These are phyloP conservation scores for Basidiobolus meristosporus DNA, from an alignment of 371 early-diverging fungal genomes.

Conservation along the genomic window DNA sequence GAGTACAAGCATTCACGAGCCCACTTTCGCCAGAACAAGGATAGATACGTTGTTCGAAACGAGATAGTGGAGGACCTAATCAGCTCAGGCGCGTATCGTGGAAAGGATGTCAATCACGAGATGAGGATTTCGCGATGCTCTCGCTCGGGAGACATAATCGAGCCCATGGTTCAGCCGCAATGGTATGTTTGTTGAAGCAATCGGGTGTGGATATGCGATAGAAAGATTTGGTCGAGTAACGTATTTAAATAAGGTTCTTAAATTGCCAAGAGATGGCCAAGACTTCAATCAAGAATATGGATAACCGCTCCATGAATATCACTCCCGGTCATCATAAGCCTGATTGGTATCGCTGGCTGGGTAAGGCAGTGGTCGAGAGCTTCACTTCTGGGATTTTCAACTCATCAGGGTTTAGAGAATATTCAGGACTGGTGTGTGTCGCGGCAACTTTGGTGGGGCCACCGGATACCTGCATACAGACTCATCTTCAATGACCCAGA, in stretches of 20 bases:
- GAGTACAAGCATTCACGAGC: no score
- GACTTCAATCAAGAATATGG: constrained; percentile 46
- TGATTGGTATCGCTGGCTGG: constrained; percentile 93
- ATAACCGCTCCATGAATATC: constrained; percentile 47
- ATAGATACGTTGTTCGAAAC: constrained; percentile 72
- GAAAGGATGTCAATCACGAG: constrained; percentile 58
- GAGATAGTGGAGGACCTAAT: constrained; percentile 43
- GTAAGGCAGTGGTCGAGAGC: constrained; percentile 33
- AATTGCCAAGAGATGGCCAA: constrained; percentile 54
- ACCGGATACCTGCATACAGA: constrained; percentile 95
- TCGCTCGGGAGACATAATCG: constrained; percentile 92
- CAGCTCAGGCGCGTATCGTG: constrained; percentile 39
- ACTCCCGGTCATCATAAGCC: constrained; percentile 60
- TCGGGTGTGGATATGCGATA: constrained; percentile 3
- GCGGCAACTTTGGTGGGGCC: constrained; percentile 99
- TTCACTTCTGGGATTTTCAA: not conserved
- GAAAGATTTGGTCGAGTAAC: no score
- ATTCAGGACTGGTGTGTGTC: constrained; percentile 98
- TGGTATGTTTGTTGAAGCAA: constrained; percentile 61
- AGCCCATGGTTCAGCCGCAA: constrained; percentile 92
- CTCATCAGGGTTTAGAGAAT: constrained; percentile 24
- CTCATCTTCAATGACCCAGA: constrained; percentile 10
- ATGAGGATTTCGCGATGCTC: constrained; percentile 78
- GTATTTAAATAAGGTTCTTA: not conserved
- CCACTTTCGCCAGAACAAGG: constrained; percentile 20